Conservation (phyloP, 495 filamentous ascomycete genomes). For the Penicillium chermesinum region DNA sequence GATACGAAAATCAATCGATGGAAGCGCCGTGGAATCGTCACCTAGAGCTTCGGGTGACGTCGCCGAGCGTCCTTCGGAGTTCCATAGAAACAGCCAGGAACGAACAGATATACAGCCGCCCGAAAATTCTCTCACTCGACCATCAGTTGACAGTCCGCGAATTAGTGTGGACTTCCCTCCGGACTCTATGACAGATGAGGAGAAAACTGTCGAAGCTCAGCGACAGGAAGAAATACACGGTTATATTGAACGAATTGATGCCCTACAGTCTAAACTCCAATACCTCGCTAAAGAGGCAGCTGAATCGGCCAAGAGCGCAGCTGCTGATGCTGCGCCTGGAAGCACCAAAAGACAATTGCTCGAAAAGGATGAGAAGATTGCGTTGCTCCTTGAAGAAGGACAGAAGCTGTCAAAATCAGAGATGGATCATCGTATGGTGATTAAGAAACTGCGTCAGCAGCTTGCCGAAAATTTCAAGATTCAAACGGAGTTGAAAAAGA, state of each 20-base stretch:
- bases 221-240: conserved; percentile 74
- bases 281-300: conserved; percentile 77
- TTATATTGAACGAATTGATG: conserved; percentile 88
- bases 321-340: conserved; percentile 53
- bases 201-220: conserved; percentile 55
- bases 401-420: conserved; percentile 83
- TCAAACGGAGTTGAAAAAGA: conserved; percentile 43
- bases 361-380: conserved; percentile 87
- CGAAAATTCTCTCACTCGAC: conserved; percentile 1
- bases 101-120: conserved; percentile 6
- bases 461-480: conserved; percentile 50
- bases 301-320: conserved; percentile 62
- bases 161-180: conserved; percentile 11
- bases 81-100: conserved; percentile 8
- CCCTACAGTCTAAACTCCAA: conserved; percentile 82
- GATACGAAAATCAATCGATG: conserved; percentile 31
- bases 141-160: conserved; percentile 13
- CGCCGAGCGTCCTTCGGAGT: conserved; percentile 3
- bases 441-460: conserved; percentile 80
- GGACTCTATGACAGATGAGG: conserved; percentile 30
- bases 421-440: conserved; percentile 70
- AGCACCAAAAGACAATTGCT: conserved; percentile 71
- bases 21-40: conserved; percentile 10
- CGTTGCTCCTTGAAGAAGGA: conserved; percentile 84
- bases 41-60: conserved; percentile 14